Evolutionary conservation across 441 rosid species (phyloP).

Genomic region (Populus hybrid): DNA sequence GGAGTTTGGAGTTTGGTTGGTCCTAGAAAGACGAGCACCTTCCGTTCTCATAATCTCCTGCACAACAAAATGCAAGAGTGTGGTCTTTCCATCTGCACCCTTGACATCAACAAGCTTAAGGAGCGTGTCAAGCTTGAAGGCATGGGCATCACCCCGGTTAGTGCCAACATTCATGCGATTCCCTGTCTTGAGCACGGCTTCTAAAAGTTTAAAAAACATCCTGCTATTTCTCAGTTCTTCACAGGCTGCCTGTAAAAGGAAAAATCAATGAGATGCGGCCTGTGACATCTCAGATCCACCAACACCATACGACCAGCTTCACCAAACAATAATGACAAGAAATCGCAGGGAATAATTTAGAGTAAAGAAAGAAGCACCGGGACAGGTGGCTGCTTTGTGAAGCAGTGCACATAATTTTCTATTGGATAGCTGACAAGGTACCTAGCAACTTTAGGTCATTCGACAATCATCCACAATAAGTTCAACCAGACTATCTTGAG

Average conservation of each 20-base stretch:
- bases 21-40: too few relatives aligned
- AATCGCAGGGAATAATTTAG: background rate
- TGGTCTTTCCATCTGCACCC: too few relatives aligned
- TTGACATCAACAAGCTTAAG: too few relatives aligned
- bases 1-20: slow-evolving; percentile 23
- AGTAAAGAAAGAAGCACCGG: background rate
- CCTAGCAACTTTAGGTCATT: background rate
- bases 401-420: background rate
- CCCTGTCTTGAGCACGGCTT: too few relatives aligned
- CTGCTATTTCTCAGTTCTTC: too few relatives aligned
- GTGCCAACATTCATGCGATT: too few relatives aligned
- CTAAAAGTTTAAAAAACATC: too few relatives aligned
- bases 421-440: background rate
- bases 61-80: too few relatives aligned
- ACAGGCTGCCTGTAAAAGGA: background rate
- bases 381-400: background rate
- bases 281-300: background rate
- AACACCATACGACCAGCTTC: background rate
- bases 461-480: background rate
- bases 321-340: background rate
- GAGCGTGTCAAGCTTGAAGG: too few relatives aligned
- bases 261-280: background rate
- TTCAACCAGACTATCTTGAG: background rate
- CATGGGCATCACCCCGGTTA: too few relatives aligned
- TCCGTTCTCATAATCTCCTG: too few relatives aligned